A percentile compares a stretch with the other conserved stretches of the same genome.
phyloP scores from a whole-genome alignment of 2,329 filamentous ascomycete species.

The Cytospora piceicola region DNA sequence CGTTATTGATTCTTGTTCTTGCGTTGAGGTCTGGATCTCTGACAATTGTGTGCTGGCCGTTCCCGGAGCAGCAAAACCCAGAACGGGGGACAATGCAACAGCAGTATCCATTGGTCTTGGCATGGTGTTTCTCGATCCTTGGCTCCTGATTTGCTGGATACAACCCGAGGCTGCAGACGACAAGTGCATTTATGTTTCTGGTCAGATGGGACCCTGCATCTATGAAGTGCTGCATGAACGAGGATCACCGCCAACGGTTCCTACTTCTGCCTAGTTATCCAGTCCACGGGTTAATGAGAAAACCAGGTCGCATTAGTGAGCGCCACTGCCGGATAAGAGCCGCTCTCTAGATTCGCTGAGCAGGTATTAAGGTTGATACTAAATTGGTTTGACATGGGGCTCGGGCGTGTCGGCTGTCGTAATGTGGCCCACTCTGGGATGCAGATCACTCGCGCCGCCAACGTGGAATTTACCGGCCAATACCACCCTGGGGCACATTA shows the following conservation, averaged over 20 bases:
- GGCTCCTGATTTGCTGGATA: slow-evolving; percentile 5
- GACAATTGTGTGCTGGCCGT: neutral
- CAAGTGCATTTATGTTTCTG: neutral
- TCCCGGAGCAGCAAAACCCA: slow-evolving; percentile 8
- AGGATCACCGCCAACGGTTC: slow-evolving; percentile 7
- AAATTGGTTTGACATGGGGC: neutral
- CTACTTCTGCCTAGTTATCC: neutral
- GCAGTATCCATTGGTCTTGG: neutral
- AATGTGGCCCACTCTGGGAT: neutral
- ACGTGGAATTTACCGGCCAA: neutral
- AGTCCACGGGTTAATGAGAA: neutral
- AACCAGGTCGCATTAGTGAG: slow-evolving; percentile 17
- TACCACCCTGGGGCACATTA: too few species aligned
- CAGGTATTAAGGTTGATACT: neutral
- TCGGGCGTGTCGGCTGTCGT: neutral
- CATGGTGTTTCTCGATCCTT: neutral
- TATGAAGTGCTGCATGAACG: neutral
- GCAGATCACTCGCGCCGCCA: neutral
- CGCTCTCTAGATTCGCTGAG: slow-evolving; percentile 15
- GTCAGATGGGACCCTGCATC: slow-evolving; percentile 6
- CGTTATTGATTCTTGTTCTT: neutral
- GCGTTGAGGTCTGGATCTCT: slow-evolving; percentile 7
- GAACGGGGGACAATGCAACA: slow-evolving; percentile 6
- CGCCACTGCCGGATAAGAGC: slow-evolving; percentile 13
- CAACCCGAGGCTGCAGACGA: neutral